Percentiles rank a stretch among this genome's conserved stretches.
Conservation (phyloP, 176 grass and related monocot species). For the Microstegium vimineum region DNA sequence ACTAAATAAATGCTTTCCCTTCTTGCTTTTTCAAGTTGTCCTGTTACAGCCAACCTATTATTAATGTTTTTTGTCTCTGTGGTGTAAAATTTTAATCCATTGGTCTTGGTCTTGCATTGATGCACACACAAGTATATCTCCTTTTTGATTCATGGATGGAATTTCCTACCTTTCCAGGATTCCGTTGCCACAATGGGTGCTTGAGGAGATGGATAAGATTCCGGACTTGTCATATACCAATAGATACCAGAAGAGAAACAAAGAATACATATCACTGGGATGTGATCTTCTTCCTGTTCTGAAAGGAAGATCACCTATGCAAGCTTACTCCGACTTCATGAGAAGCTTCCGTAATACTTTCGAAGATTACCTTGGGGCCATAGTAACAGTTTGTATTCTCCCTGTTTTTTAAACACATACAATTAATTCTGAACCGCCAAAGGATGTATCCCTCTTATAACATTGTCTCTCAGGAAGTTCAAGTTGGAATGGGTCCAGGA, state of each 20-base stretch:
- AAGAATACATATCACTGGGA: constrained; percentile 80
- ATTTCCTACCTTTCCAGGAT: constrained; percentile 40
- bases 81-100: not conserved
- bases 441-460: constrained; percentile 13
- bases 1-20: not conserved
- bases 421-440: not conserved
- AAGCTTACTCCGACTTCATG: constrained; percentile 86
- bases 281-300: constrained; percentile 67
- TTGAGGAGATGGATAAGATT: constrained; percentile 67
- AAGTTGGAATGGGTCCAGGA: constrained; percentile 81
- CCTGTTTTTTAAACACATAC: constrained; percentile 12
- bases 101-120: not conserved
- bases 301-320: constrained; percentile 66
- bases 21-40: not conserved
- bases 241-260: constrained; percentile 55
- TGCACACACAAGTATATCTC: constrained; percentile 6
- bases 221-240: constrained; percentile 72
- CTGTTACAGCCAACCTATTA: not conserved
- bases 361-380: constrained; percentile 55
- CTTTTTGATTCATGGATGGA: constrained; percentile 1
- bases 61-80: not conserved
- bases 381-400: constrained; percentile 57
- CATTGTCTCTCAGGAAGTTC: constrained; percentile 54
- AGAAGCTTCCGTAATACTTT: constrained; percentile 74
- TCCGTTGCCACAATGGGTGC: constrained; percentile 69